Percentiles rank a stretch among this genome's conserved stretches.
Conservation (phyloP, 2,329 filamentous ascomycete genomes). For the Beauveria sp. region DNA sequence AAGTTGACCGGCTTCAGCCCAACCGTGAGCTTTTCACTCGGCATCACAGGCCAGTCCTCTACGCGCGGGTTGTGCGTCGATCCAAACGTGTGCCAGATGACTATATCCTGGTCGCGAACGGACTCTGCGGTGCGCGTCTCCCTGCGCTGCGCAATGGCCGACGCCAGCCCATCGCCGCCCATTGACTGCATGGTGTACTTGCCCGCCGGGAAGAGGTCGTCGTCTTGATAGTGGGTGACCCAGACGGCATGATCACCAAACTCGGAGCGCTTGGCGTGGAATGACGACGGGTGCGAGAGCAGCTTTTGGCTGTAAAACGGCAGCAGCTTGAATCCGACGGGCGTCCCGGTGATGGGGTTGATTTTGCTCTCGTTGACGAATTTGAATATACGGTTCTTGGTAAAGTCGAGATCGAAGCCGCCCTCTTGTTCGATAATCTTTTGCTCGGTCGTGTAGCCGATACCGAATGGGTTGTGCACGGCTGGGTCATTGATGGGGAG, state of each 20-base stretch:
- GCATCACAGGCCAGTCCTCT: conserved; percentile 66
- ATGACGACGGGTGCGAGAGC: conserved; percentile 31
- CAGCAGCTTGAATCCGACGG: conserved; percentile 39
- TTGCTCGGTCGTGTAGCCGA: conserved; percentile 36
- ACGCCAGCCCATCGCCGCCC: conserved; percentile 30
- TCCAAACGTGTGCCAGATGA: conserved; percentile 51
- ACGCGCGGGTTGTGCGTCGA: conserved; percentile 58
- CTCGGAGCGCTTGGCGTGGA: conserved; percentile 32
- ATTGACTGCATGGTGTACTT: conserved; percentile 40
- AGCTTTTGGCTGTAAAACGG: conserved; percentile 39
- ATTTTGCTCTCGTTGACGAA: conserved; percentile 36
- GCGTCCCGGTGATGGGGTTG: conserved; percentile 36
- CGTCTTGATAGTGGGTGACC: conserved; percentile 36
- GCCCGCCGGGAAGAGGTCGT: conserved; percentile 36
- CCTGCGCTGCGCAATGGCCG: conserved; percentile 20
- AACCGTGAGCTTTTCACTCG: conserved; percentile 47
- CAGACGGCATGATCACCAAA: conserved; percentile 38
- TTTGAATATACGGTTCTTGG: conserved; percentile 41
- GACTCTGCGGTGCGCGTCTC: conserved; percentile 25
- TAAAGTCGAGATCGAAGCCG: conserved; percentile 42
- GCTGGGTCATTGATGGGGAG: conserved; percentile 37
- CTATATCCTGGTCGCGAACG: conserved; percentile 42
- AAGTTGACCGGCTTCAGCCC: conserved; percentile 47
- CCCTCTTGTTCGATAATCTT: conserved; percentile 34
- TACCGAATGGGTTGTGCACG: conserved; percentile 44